These are phyloP conservation scores for Isatis tinctoria DNA, from an alignment of 345 rosid genomes.

Conservation along the genomic window DNA sequence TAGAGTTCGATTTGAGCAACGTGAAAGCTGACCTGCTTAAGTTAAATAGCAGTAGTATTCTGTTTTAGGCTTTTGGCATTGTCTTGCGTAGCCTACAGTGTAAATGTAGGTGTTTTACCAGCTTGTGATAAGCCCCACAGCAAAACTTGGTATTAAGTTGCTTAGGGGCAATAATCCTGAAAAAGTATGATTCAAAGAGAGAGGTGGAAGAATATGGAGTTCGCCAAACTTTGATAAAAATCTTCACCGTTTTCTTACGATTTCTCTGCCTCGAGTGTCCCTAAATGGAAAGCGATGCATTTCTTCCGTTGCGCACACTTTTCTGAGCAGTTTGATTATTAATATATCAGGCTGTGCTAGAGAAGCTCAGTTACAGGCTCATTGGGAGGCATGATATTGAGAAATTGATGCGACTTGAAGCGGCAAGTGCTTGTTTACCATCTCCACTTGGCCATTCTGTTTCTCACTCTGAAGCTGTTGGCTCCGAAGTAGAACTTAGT, in stretches of 20 bases:
- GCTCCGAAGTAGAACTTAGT: constrained; percentile 65
- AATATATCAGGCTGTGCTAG: constrained; percentile 88
- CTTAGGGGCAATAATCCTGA: constrained; percentile 1
- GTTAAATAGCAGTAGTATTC: background rate
- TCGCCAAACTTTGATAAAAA: background rate
- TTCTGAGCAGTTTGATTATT: constrained; percentile 26
- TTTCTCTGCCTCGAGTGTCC: background rate
- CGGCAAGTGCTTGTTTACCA: constrained; percentile 72
- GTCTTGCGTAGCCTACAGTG: constrained; percentile 1
- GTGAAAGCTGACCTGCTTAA: background rate
- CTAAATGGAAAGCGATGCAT: background rate
- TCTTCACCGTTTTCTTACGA: background rate
- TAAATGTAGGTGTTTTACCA: constrained; percentile 9
- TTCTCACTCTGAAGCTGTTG: constrained; percentile 46
- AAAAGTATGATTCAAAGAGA: constrained; percentile 5
- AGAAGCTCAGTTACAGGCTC: constrained; percentile 96
- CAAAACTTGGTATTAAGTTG: constrained; percentile 18
- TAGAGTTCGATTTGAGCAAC: constrained; percentile 4
- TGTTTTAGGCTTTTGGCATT: constrained; percentile 3
- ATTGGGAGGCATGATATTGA: constrained; percentile 98
- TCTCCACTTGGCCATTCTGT: constrained; percentile 47
- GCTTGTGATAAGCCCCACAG: constrained; percentile 1
- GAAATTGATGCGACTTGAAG: constrained; percentile 86
- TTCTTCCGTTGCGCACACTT: constrained; percentile 7
- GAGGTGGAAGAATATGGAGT: background rate